Evolutionary conservation across 805 yeast species (phyloP).

Genomic region (Schizosaccharomyces japonicus): DNA sequence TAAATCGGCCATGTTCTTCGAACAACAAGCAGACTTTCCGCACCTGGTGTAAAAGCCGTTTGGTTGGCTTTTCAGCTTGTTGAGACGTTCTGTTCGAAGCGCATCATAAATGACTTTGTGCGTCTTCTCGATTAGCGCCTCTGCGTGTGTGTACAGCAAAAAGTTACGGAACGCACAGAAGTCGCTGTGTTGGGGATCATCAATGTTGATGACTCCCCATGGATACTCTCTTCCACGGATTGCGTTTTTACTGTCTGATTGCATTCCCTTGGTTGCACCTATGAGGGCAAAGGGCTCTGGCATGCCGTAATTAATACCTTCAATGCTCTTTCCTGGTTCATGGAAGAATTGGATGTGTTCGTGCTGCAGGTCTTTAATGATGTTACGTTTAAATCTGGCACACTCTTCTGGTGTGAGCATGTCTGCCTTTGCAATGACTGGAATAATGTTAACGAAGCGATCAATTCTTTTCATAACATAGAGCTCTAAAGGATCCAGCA

Average conservation of each 20-base stretch:
- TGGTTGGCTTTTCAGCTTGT: constrained; percentile 20
- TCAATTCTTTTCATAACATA: constrained; percentile 46
- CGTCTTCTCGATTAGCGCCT: constrained; percentile 59
- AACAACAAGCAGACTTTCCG: constrained; percentile 17
- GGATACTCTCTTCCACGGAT: constrained; percentile 38
- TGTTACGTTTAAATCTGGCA: constrained; percentile 26
- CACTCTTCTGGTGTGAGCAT: constrained; percentile 46
- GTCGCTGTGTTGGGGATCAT: constrained; percentile 20
- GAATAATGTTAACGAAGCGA: constrained; percentile 55
- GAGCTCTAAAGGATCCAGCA: constrained; percentile 45
- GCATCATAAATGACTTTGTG: constrained; percentile 55
- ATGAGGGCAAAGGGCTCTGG: constrained; percentile 41
- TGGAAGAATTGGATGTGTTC: constrained; percentile 44
- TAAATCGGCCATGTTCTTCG: neutral
- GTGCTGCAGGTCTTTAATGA: constrained; percentile 32
- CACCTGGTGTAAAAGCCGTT: constrained; percentile 7
- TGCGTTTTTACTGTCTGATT: constrained; percentile 11
- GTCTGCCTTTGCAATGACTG: constrained; percentile 65
- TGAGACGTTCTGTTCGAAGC: constrained; percentile 53
- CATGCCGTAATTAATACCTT: constrained; percentile 20
- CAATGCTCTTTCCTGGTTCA: constrained; percentile 44
- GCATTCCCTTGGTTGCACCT: constrained; percentile 23
- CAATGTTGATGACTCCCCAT: constrained; percentile 41
- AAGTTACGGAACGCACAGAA: constrained; percentile 31
- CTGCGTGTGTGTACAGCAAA: constrained; percentile 58